Conservation (phyloP, 345 rosid species). For the Euphorbia pulcherrima region DNA sequence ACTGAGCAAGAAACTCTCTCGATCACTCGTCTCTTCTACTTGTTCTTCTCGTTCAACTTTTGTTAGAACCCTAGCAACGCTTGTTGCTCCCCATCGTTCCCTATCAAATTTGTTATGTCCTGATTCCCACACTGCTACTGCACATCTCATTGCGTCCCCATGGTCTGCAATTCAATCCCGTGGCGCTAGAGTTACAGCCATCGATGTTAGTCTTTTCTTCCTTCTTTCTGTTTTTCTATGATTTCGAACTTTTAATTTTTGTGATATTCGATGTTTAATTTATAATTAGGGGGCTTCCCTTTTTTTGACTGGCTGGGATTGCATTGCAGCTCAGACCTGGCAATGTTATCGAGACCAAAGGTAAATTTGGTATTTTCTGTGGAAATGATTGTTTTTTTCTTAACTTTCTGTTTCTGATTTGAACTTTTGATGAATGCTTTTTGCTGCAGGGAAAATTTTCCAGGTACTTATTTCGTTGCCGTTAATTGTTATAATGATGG, state of each 20-base stretch:
- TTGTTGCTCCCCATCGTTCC: constrained; percentile 17
- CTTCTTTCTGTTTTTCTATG: neutral
- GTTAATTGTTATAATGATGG: neutral
- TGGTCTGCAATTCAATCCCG: constrained; percentile 64
- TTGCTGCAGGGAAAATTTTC: constrained; percentile 58
- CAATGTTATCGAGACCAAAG: constrained; percentile 82
- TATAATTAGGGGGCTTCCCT: neutral
- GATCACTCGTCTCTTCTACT: constrained; percentile 27
- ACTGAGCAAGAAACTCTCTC: constrained; percentile 26
- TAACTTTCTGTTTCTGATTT: neutral
- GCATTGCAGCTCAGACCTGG: constrained; percentile 66
- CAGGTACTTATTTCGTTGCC: constrained; percentile 40
- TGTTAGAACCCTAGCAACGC: constrained; percentile 3
- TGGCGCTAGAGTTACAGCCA: constrained; percentile 73
- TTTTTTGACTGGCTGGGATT: neutral
- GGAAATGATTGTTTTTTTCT: neutral
- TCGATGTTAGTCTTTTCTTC: constrained; percentile 36
- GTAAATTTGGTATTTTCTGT: constrained; percentile 24
- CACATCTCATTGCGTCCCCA: constrained; percentile 31
- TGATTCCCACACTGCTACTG: neutral
- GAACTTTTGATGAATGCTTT: neutral
- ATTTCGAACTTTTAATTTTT: neutral
- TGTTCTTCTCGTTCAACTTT: neutral
- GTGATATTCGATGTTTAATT: neutral
- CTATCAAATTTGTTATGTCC: constrained; percentile 14